Percentiles rank a stretch among this genome's conserved stretches.
phyloP scores from a whole-genome alignment of 441 rosid species.

The Euphorbia schlechtendalii region DNA sequence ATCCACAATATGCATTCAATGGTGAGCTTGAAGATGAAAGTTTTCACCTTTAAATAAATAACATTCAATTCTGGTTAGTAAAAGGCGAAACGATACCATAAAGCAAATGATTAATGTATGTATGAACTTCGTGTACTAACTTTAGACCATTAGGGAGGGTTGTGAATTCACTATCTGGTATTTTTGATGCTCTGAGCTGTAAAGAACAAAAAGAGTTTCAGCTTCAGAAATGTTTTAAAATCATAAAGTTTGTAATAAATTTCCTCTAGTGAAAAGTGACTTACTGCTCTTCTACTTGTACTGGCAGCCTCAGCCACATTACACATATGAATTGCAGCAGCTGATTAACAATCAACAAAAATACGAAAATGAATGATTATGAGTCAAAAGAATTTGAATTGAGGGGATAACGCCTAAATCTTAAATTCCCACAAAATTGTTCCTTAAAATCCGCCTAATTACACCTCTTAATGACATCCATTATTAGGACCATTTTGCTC shows the following conservation, averaged over 20 bases:
- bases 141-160: constrained; percentile 80
- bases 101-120: background rate
- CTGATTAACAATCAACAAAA: constrained; percentile 33
- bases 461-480: too few relatives aligned
- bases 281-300: constrained; percentile 93
- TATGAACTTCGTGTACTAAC: constrained; percentile 34
- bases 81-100: background rate
- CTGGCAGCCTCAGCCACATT: constrained; percentile 76
- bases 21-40: background rate
- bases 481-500: too few relatives aligned
- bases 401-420: too few relatives aligned
- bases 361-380: constrained; percentile 1
- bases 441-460: too few relatives aligned
- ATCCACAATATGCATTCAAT: background rate
- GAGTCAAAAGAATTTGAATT: background rate
- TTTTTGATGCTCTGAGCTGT: constrained; percentile 79
- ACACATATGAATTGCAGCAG: constrained; percentile 35
- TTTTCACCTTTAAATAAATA: background rate
- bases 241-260: background rate
- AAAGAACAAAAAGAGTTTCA: constrained; percentile 17
- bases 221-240: constrained; percentile 1
- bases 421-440: too few relatives aligned
- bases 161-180: constrained; percentile 72
- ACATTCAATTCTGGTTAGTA: background rate
- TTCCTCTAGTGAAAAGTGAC: constrained; percentile 15